Evolutionary conservation across 257 asterid species (phyloP), one percentile per base, ranked within the genome.

Genomic region (Solanum habrochaites): DNA sequence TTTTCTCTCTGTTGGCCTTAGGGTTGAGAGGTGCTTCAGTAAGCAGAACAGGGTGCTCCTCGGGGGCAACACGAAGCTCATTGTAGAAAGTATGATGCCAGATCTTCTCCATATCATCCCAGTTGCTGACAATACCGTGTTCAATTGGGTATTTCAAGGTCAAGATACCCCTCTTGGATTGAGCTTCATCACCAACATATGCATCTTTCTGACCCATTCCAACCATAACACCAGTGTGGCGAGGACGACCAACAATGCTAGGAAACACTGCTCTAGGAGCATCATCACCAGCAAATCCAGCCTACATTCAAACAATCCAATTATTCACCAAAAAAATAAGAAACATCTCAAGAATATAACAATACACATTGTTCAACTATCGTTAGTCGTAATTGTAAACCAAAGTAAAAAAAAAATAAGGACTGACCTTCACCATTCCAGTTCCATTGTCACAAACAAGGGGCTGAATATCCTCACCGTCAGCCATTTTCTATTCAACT

Each of bases 181-280:
- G 93, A 77, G 93, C 93, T 81, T 91, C 93, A 69, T 90, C 93
- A 42, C 93, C 92, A 43, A 91, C 92, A 60, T 91, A 91, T 58
- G 93, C 93, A 87, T 91, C 93, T 82, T 91, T 91, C 88, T 91
- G 93, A 11, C 93, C 93, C 93, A 91, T 91, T 35, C 93, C 93
- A 83, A 91, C 93, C 92, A 91, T 91, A 37, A 91, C 92, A 86
- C 93, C 93, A 25, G 93, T 91, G 87, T 91, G 93, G 12, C 93
- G 86, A 32, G 93, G 93, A 7, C 93, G 92, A 45, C 93, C 93
- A 49, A 91, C 92, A 83, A 91, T 91, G 32, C 93, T 91, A 37
- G 93, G 93, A 73, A 91, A 90, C 31, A 91, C 93, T 25, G 93
- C 93, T 78, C 93, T 91, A 23, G 93, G 93, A 27, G 93, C 93